Evolutionary conservation across 176 grass and related monocot genomes (phyloP), one percentile per base, ranked within the genome.

Genomic region (Triticum turgidum): DNA sequence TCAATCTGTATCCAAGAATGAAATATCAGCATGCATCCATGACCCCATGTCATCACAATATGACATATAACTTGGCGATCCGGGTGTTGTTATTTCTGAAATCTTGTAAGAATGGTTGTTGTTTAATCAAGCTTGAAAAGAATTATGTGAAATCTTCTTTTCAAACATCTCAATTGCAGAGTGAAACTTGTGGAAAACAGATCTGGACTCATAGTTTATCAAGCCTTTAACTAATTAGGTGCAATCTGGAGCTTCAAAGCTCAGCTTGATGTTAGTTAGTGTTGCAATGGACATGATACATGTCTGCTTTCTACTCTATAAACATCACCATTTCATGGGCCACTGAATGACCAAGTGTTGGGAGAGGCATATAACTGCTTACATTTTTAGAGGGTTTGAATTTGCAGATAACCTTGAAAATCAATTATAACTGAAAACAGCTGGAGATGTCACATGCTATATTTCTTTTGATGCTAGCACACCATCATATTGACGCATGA

Each of bases 401-500:
- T 87, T 56, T 54, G 1, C 59, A 52, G 8, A 52, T 14, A 39
- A 56, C 65, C 5, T 63, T 77, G 17, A 37, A 82, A 49, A 14
- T 71, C 70, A 64, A 65, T 58, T 6, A 51, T 18, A 85, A 85
- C 30, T 66, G 29, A 51, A 32, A 75, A 65, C 25, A 65, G 30
- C 3, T 82, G 51, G 51, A 54, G 51, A 83, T 15, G 27, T 54
- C n/a, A 29, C 32, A 59, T 83, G 37, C 35, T 73, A 44, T 54
- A 54, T 15, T 25, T 33, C 15, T 65, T 44, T 27, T 30, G 24
- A 45, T 45, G 22, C 25, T 18, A 35, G 38, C 2, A 14, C 49
- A 81, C 13, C 20, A 49, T 89, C 65, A 39, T 82, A 21, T 51
- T 61, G 7, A 70, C 76, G n/a, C 69, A 21, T 62, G 27, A 27